phyloP scores from a whole-genome alignment of 2,329 filamentous ascomycete genomes.

The Colletotrichum nymphaeae region DNA sequence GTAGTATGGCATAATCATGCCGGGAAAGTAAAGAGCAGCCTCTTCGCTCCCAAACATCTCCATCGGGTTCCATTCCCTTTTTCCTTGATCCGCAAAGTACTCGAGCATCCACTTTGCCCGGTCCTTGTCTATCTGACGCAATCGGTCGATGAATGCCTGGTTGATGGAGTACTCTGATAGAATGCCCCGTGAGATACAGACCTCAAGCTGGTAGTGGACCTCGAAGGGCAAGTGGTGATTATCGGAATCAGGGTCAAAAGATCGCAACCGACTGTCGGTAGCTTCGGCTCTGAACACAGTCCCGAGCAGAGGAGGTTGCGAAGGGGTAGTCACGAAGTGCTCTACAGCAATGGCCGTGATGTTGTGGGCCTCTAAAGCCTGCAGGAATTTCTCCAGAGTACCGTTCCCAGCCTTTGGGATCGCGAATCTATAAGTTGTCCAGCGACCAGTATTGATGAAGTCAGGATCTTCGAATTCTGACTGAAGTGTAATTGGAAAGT shows the following conservation, averaged over 20 bases:
- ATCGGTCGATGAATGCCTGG: slow-evolving; percentile 71
- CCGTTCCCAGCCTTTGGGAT: slow-evolving; percentile 45
- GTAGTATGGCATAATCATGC: slow-evolving; percentile 72
- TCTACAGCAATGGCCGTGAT: slow-evolving; percentile 60
- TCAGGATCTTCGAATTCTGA: slow-evolving; percentile 46
- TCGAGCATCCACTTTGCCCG: slow-evolving; percentile 78
- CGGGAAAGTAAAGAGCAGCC: slow-evolving; percentile 58
- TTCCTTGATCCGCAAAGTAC: slow-evolving; percentile 74
- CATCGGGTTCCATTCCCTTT: slow-evolving; percentile 76
- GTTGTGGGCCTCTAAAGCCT: slow-evolving; percentile 78
- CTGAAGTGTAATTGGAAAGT: slow-evolving; percentile 52
- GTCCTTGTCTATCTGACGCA: slow-evolving; percentile 58
- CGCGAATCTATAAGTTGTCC: slow-evolving; percentile 65
- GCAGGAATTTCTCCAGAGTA: slow-evolving; percentile 55
- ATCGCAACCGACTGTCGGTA: not conserved
- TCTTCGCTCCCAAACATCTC: slow-evolving; percentile 71
- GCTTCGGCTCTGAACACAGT: not conserved
- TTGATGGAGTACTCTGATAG: slow-evolving; percentile 82
- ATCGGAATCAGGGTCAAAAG: not conserved
- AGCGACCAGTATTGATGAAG: slow-evolving; percentile 65
- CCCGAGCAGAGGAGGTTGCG: slow-evolving; percentile 5
- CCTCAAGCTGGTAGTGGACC: slow-evolving; percentile 91
- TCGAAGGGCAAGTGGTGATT: slow-evolving; percentile 67
- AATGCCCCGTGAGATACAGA: slow-evolving; percentile 84
- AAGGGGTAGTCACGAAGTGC: slow-evolving; percentile 53